These are phyloP conservation scores for Jatropha podagrica DNA, from an alignment of 441 rosid species.

Conservation along the genomic window DNA sequence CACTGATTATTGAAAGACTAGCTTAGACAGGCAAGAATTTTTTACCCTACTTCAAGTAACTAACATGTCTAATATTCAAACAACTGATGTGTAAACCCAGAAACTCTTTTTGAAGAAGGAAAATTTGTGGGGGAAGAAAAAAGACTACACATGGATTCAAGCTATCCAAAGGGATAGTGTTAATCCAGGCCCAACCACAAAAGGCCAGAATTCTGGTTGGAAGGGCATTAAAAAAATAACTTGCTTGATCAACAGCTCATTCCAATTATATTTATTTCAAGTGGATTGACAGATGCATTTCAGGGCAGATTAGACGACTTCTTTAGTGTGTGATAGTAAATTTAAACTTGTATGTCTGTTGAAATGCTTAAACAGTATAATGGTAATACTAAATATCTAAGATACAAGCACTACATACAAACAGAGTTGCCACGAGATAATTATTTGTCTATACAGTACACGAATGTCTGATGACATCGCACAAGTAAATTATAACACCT, in stretches of 20 bases:
- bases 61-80: not conserved
- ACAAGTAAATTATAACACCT: not conserved
- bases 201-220: not conserved
- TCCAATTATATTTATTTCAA: not conserved
- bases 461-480: not conserved
- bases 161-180: conserved; percentile 10
- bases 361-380: not conserved
- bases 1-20: not conserved
- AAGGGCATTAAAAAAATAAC: not conserved
- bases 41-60: not conserved
- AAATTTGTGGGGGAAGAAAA: not conserved
- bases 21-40: not conserved
- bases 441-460: not conserved
- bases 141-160: not conserved
- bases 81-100: not conserved
- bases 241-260: not conserved
- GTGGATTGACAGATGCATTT: not conserved
- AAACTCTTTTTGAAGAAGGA: not conserved
- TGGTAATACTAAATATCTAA: not conserved
- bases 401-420: not conserved
- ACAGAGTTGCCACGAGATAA: not conserved
- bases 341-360: not conserved
- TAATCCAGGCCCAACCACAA: conserved; percentile 7
- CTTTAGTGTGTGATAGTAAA: not conserved
- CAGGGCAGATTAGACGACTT: not conserved